Percentiles rank a stretch among this genome's conserved stretches.
Evolutionary conservation across 208 protist species (phyloP).

Genomic region (Novymonas esmeraldas): DNA sequence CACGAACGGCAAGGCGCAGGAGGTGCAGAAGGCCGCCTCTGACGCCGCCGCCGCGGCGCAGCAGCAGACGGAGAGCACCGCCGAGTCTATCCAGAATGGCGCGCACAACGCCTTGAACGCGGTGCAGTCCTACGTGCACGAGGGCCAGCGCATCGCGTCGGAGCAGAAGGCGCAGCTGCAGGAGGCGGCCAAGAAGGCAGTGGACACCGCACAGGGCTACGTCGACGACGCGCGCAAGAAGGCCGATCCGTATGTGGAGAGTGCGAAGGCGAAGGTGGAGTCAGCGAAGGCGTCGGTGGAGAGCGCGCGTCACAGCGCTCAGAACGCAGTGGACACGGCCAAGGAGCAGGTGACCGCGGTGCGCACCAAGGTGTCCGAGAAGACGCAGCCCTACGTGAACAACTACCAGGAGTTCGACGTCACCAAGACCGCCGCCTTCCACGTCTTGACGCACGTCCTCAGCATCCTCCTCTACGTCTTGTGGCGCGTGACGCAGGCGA

Average conservation of each 20-base stretch:
- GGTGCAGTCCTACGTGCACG: constrained; percentile 31
- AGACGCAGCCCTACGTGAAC: constrained; percentile 29
- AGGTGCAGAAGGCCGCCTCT: constrained; percentile 2
- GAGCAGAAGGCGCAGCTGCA: constrained; percentile 26
- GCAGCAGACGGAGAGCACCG: constrained; percentile 12
- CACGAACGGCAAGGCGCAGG: not conserved
- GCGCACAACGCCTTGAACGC: constrained; percentile 29
- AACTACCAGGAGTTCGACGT: constrained; percentile 45
- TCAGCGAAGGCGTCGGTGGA: constrained; percentile 30
- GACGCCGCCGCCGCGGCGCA: constrained; percentile 15
- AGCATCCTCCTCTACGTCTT: constrained; percentile 38
- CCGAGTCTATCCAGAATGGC: constrained; percentile 13
- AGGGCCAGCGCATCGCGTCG: constrained; percentile 21
- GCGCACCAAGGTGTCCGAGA: constrained; percentile 26
- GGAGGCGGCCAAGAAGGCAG: constrained; percentile 33
- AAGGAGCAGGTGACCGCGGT: constrained; percentile 37
- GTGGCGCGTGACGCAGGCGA: constrained; percentile 21
- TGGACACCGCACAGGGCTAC: constrained; percentile 33
- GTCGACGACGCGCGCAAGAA: constrained; percentile 40
- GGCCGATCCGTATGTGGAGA: constrained; percentile 45
- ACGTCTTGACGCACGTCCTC: constrained; percentile 33
- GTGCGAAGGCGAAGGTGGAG: constrained; percentile 32
- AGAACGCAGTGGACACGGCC: constrained; percentile 31
- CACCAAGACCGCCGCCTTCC: constrained; percentile 43
- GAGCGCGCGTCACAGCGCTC: constrained; percentile 25